phyloP scores from a whole-genome alignment of 352 stramenopile species.

The Phytophthora ramorum region DNA sequence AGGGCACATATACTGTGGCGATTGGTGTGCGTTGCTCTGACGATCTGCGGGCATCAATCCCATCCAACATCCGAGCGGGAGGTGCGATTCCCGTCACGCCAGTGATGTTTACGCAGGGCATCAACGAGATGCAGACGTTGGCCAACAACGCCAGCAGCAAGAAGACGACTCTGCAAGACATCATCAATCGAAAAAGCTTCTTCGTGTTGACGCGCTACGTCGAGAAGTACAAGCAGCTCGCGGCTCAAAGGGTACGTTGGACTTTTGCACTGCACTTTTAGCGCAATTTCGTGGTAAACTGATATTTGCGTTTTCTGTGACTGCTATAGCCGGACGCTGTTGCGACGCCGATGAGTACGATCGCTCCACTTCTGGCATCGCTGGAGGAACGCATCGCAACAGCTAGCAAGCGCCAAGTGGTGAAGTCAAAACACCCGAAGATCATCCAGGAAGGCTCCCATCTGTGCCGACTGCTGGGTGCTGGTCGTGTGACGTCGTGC shows the following conservation, averaged over 20 bases:
- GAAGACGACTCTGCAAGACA: constrained; percentile 78
- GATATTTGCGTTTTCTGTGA: constrained; percentile 13
- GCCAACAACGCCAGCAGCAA: constrained; percentile 72
- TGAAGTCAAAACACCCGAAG: constrained; percentile 81
- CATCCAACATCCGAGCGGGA: constrained; percentile 52
- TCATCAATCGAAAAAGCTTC: constrained; percentile 82
- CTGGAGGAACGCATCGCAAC: constrained; percentile 60
- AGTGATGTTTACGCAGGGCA: constrained; percentile 77
- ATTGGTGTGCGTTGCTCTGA: constrained; percentile 65
- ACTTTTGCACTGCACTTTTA: neutral
- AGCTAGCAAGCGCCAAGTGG: constrained; percentile 66
- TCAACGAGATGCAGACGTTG: constrained; percentile 86
- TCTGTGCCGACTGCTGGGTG: constrained; percentile 85
- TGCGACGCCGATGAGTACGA: constrained; percentile 48
- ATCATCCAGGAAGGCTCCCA: constrained; percentile 76
- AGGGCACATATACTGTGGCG: constrained; percentile 58
- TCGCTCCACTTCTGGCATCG: constrained; percentile 50
- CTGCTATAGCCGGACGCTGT: constrained; percentile 48
- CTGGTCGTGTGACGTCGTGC: constrained; percentile 93
- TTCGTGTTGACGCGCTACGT: constrained; percentile 61
- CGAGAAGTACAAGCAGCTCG: constrained; percentile 69
- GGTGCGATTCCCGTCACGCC: constrained; percentile 63
- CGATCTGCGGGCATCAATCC: constrained; percentile 51
- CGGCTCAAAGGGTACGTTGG: constrained; percentile 36
- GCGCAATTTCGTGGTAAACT: constrained; percentile 6